A percentile compares a stretch with the other conserved stretches of the same genome.
Evolutionary conservation across 176 grass and related monocot genomes (phyloP).

Genomic region (Tuctoria greenei): DNA sequence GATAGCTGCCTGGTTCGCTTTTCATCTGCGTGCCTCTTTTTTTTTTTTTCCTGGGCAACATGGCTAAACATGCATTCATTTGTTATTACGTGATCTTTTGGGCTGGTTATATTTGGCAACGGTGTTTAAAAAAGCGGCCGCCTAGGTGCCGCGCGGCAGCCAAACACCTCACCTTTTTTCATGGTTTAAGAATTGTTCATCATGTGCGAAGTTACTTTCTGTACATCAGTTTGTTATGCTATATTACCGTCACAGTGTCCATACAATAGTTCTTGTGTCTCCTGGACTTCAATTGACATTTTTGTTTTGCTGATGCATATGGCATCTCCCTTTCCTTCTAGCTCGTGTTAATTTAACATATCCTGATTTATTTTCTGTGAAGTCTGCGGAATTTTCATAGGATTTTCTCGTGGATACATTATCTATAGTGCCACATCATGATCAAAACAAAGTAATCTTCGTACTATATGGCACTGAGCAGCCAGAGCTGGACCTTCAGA

Average conservation of each 20-base stretch:
- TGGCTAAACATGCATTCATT: no score
- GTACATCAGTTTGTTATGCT: background rate
- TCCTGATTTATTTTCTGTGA: background rate
- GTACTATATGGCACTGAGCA: background rate
- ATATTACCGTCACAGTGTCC: background rate
- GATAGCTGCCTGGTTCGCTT: background rate
- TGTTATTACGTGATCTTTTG: background rate
- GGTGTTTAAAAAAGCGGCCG: no score
- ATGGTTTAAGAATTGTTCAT: background rate
- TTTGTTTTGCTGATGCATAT: background rate
- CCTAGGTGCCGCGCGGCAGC: no score
- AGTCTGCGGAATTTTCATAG: background rate
- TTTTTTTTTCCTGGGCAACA: background rate
- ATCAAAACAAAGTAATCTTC: slow-evolving; percentile 10
- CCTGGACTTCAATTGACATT: background rate
- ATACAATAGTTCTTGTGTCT: background rate
- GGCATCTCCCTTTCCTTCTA: background rate
- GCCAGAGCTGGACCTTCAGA: background rate
- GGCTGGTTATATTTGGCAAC: background rate
- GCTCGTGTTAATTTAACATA: background rate
- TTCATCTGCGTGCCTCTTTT: background rate
- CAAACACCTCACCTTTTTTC: no score
- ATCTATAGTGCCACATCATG: background rate
- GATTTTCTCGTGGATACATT: background rate
- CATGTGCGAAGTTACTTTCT: background rate